Evolutionary conservation across 352 stramenopile species (phyloP).

Genomic region (Pythium myriotylum): DNA sequence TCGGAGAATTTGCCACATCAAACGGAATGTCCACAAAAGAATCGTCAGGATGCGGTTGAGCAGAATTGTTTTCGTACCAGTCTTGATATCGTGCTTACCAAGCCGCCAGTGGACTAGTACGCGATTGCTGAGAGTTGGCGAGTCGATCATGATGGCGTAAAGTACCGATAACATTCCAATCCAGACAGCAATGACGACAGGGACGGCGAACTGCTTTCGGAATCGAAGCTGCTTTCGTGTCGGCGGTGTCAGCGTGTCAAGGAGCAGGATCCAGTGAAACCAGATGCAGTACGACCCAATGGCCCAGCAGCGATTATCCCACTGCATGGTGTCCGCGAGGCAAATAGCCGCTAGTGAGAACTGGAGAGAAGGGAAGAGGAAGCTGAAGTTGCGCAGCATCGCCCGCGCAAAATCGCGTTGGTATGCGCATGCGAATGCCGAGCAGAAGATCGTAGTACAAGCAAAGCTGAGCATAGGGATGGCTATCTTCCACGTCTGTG

Average conservation of each 20-base stretch:
- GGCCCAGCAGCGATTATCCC: conserved; percentile 21
- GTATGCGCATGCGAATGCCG: conserved; percentile 4
- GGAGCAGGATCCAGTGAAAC: conserved; percentile 28
- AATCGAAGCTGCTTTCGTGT: conserved; percentile 8
- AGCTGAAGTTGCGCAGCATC: conserved; percentile 21
- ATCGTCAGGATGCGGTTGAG: conserved; percentile 25
- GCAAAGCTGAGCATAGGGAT: conserved; percentile 8
- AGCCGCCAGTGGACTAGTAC: conserved; percentile 7
- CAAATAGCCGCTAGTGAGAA: conserved; percentile 13
- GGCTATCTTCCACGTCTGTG: not conserved
- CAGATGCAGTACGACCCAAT: conserved; percentile 20
- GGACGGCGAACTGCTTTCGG: conserved; percentile 10
- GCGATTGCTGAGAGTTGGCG: conserved; percentile 8
- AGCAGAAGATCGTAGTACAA: conserved; percentile 15
- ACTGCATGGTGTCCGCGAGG: conserved; percentile 19
- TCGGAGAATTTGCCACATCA: conserved; percentile 18
- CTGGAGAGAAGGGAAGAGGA: conserved; percentile 28
- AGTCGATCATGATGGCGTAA: conserved; percentile 20
- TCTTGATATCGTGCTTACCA: not conserved
- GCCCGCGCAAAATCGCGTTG: conserved; percentile 20
- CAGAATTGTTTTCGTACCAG: conserved; percentile 17
- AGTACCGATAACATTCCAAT: conserved; percentile 17
- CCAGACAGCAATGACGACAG: conserved; percentile 19
- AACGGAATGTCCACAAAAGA: conserved; percentile 17
- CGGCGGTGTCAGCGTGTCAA: conserved; percentile 21